These are phyloP conservation scores for Globisporangium canariense DNA, from an alignment of 352 stramenopile genomes.

Conservation along the genomic window DNA sequence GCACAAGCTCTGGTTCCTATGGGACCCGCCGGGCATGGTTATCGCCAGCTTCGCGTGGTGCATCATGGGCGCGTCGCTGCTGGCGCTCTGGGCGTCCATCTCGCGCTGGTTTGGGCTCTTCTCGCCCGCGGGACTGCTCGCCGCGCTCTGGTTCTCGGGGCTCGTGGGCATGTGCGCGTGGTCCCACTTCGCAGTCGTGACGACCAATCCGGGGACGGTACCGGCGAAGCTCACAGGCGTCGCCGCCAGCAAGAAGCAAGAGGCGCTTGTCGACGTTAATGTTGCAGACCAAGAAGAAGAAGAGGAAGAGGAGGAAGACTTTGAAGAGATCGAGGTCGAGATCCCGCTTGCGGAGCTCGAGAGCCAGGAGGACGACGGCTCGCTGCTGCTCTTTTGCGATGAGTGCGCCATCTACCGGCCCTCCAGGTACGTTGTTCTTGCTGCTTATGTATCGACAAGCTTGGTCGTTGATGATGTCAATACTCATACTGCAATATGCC, in stretches of 20 bases:
- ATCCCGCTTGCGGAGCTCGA: constrained; percentile 69
- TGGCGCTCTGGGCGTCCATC: constrained; percentile 45
- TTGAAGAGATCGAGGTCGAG: constrained; percentile 52
- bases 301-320: constrained; percentile 20
- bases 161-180: constrained; percentile 75
- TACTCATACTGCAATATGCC: neutral
- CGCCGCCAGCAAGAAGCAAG: neutral
- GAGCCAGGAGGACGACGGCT: constrained; percentile 65
- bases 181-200: constrained; percentile 70
- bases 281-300: constrained; percentile 15
- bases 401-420: constrained; percentile 75
- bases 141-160: constrained; percentile 40
- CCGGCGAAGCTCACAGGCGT: constrained; percentile 35
- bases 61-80: constrained; percentile 41
- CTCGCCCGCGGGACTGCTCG: constrained; percentile 41
- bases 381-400: constrained; percentile 78
- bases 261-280: neutral
- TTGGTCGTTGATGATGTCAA: neutral
- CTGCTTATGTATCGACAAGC: neutral
- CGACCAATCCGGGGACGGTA: constrained; percentile 71
- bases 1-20: constrained; percentile 46
- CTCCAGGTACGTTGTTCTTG: constrained; percentile 36
- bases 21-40: constrained; percentile 57
- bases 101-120: constrained; percentile 55
- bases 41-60: constrained; percentile 61